Percentiles rank a stretch among this genome's conserved stretches.
Evolutionary conservation across 768 basidiomycete genomes (phyloP).

Genomic region (Calocybe indica): DNA sequence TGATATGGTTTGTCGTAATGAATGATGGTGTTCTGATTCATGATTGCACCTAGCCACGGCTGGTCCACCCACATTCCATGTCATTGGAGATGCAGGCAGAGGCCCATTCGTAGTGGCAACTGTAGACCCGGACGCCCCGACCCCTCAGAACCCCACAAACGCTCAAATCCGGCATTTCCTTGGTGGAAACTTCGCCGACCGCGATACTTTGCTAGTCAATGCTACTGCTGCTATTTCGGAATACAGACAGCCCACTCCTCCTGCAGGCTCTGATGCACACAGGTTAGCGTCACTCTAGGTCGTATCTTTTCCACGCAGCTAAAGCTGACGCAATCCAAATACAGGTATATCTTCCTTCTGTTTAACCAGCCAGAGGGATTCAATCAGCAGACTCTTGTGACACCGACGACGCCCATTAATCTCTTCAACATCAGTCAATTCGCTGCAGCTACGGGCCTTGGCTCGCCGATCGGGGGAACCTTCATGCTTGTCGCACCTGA

Average conservation of each 20-base stretch:
- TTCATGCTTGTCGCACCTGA: slow-evolving; percentile 28
- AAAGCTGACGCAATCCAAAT: not conserved
- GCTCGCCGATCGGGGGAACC: slow-evolving; percentile 27
- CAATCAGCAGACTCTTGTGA: slow-evolving; percentile 21
- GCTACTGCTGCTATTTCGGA: slow-evolving; percentile 35
- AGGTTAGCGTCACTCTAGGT: slow-evolving; percentile 19
- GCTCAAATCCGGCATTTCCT: slow-evolving; percentile 30
- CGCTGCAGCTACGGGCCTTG: slow-evolving; percentile 23
- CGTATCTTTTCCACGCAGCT: not conserved
- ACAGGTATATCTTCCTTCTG: slow-evolving; percentile 27
- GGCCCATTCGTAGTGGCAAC: slow-evolving; percentile 27
- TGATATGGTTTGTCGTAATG: not conserved
- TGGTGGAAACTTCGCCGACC: slow-evolving; percentile 17
- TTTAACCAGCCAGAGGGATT: slow-evolving; percentile 27
- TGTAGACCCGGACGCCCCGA: slow-evolving; percentile 30
- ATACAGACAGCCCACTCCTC: slow-evolving; percentile 35
- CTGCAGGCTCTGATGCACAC: slow-evolving; percentile 35
- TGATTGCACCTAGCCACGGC: slow-evolving; percentile 15
- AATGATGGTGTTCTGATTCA: not conserved
- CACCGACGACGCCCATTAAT: slow-evolving; percentile 14
- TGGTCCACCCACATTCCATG: slow-evolving; percentile 19
- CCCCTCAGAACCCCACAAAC: slow-evolving; percentile 22
- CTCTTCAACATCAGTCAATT: slow-evolving; percentile 28
- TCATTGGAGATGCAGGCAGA: slow-evolving; percentile 12
- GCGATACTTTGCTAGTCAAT: slow-evolving; percentile 20